Percentiles rank a stretch among this genome's conserved stretches.
Evolutionary conservation across 208 protist genomes (phyloP).

Genomic region (Trypanosoma platydactyli): DNA sequence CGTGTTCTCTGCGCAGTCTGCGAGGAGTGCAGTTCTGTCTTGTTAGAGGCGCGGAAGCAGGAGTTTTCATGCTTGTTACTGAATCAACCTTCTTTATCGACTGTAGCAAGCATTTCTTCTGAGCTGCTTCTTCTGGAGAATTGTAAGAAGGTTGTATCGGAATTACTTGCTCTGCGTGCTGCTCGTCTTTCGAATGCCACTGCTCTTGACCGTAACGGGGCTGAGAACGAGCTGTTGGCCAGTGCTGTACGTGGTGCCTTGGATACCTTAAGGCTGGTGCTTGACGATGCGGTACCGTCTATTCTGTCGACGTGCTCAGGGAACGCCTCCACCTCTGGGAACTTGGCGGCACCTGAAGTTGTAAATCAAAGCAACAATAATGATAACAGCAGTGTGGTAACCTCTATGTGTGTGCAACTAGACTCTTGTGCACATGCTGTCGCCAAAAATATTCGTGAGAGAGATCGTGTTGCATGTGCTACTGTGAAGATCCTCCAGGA

Average conservation of each 20-base stretch:
- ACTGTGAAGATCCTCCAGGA: constrained; percentile 8
- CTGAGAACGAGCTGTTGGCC: constrained; percentile 9
- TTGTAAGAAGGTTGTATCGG: constrained; percentile 15
- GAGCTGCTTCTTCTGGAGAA: constrained; percentile 10
- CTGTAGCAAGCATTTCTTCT: background rate
- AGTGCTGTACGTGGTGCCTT: constrained; percentile 6
- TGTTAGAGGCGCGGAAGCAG: constrained; percentile 2
- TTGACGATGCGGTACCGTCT: background rate
- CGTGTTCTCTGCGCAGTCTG: background rate
- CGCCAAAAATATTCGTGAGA: constrained; percentile 15
- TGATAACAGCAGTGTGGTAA: background rate
- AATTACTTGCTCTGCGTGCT: constrained; percentile 19
- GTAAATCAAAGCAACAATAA: background rate
- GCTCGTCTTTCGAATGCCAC: background rate
- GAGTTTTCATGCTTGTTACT: background rate
- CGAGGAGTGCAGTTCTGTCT: constrained; percentile 13
- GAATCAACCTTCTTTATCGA: background rate
- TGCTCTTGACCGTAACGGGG: background rate
- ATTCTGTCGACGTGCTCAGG: no score
- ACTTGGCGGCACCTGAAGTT: no score
- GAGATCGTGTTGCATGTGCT: constrained; percentile 12
- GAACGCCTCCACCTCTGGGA: background rate
- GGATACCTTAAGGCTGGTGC: background rate
- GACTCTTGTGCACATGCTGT: constrained; percentile 2
- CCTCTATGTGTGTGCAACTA: constrained; percentile 3